Base-by-base conservation (phyloP, 1,284 basidiomycete species). In the Calocybe gambosa region DNA sequence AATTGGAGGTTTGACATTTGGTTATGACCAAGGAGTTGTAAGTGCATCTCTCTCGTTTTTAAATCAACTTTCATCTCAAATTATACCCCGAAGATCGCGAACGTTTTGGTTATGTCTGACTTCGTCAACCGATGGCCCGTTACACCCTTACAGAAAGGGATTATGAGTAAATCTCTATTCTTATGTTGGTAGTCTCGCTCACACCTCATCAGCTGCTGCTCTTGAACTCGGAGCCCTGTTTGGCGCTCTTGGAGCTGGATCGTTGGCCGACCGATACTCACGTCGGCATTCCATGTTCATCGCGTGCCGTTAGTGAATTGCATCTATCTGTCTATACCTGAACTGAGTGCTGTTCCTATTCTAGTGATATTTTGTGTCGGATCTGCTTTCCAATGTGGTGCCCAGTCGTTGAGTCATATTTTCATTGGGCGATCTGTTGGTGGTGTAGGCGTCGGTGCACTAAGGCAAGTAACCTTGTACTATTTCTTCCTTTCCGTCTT, bases 31-130 rank as follows among this genome's bases (percentile, higher is more conserved):
- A 57, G 82, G 83, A 35, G 82, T 83, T 46, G 70, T 73, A 52
- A 40, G 69, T 63, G 0, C 23, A 0, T 9, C 29, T 18, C 13
- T 10, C 39, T 23, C 21, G 16, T 34, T 12, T 31, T 8, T 31
- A 3, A 4, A 40, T 25, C 28, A 23, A 29, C 19, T 31, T 34
- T 15, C 21, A 21, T 20, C 2, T 6, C 12, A 20, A 15, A n/a
- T n/a, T n/a, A 6, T 9, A 21, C 36, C 67, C 21, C 12, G 9
- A 29, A 74, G 72, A 85, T 89, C 53, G 83, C 87, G 2, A 89
- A 89, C 60, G 80, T 91, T 6, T 72, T 91, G 12, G 84, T 88
- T n/a, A 91, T 90, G 87, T 67, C 70, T 40, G 81, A 86, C 52
- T 90, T 91, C 55, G 53, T 74, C 25, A 54, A 62, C 42, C 71